Conservation (phyloP, 495 filamentous ascomycete genomes). For the Aspergillus leporis region DNA sequence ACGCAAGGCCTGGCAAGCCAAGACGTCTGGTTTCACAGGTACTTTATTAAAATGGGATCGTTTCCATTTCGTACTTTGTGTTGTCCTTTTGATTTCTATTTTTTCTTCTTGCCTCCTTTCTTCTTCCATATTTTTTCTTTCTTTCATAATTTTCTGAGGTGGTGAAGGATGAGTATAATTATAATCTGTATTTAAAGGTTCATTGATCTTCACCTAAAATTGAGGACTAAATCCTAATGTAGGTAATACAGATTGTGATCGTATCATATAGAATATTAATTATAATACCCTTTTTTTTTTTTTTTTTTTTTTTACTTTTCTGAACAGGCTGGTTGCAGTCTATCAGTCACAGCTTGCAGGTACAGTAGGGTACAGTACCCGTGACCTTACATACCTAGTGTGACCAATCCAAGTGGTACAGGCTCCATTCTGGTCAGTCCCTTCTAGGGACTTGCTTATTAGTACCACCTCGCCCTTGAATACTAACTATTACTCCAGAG, state of each 20-base stretch:
- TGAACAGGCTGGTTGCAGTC: not conserved
- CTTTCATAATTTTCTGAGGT: not conserved
- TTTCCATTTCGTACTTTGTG: not conserved
- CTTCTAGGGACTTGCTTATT: not conserved
- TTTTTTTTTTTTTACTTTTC: not conserved
- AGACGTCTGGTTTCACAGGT: conserved; percentile 18
- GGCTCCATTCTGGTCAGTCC: not conserved
- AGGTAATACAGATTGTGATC: too few species aligned
- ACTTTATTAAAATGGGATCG: conserved; percentile 1
- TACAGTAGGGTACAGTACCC: not conserved
- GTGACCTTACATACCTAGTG: conserved; percentile 1
- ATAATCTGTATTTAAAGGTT: too few species aligned
- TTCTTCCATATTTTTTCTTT: not conserved
- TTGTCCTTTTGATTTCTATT: not conserved
- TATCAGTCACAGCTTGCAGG: conserved; percentile 1
- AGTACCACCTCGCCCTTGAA: too few species aligned
- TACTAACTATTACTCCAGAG: too few species aligned
- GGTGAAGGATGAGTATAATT: not conserved
- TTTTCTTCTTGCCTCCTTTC: not conserved
- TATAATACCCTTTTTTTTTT: not conserved
- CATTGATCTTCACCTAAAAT: too few species aligned
- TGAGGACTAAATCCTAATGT: too few species aligned
- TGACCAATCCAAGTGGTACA: not conserved
- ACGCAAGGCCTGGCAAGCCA: conserved; percentile 22
- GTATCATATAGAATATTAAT: too few species aligned